Evolutionary conservation across 331 rosid genomes (phyloP), one percentile per base, ranked within the genome.

Genomic region (Malus hybrid): DNA sequence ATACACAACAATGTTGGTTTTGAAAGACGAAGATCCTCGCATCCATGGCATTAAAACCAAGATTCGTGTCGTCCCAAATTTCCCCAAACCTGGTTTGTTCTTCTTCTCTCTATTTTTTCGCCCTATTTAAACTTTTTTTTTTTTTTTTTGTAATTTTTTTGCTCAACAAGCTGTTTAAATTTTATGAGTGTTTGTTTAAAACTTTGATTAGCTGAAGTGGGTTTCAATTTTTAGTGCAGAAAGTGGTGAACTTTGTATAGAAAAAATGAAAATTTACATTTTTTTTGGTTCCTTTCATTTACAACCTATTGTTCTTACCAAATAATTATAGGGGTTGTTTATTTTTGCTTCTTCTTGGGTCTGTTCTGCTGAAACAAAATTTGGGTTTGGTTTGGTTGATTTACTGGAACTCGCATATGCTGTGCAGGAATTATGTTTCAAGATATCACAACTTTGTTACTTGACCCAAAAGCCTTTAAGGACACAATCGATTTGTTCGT

Each of bases 361-460:
- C 48, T 42, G 48, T 42, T 42, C 48, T 42, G 48, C 48, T 42
- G 48, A 42, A 42, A 10, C 48, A 42, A 42, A 44, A 44, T 44
- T 44, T 44, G 16, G 52, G 52, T 44, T 44, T 44, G 52, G 18
- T 65, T 18, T 39, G 29, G 69, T 73, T 60, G 57, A 46, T 73
- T 15, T 72, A 24, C n/a, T 68, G 32, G 57, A 69, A 69, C 22
- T 69, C 33, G 22, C 27, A 54, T 44, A 24, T 16, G 22, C 77
- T 60, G 28, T 61, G 66, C 90, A 95, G 99, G 97, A 71, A 95
- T 95, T 10, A 90, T 92, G 99, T 95, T 94, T 82, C 99, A 94
- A 81, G 97, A 92, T 80, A 92, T 94, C 20, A 94, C 99, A 1
- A 92, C 99, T 79, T 82, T 94, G 8, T 80, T 92, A 72, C 97